Conservation (phyloP, 495 filamentous ascomycete species). For the Trichoderma gamsii region DNA sequence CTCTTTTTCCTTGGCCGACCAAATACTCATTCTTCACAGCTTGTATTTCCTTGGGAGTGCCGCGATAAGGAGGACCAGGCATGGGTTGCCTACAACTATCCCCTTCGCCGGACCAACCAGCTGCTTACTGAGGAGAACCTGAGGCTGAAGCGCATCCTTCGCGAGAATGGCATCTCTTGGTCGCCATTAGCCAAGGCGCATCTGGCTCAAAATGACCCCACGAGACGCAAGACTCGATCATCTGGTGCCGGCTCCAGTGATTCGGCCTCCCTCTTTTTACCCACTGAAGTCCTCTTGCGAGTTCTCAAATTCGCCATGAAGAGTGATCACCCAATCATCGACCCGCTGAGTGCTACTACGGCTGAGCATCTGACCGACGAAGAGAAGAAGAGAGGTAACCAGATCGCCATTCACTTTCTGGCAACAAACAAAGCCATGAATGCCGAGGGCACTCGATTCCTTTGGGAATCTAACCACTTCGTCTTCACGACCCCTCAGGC, state of each 20-base stretch:
- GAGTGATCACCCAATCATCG: conserved; percentile 39
- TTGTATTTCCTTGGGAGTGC: conserved; percentile 30
- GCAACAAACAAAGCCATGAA: conserved; percentile 38
- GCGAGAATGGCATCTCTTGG: conserved; percentile 36
- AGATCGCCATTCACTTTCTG: conserved; percentile 38
- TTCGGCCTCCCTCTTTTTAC: conserved; percentile 33
- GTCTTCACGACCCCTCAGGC: conserved; percentile 40
- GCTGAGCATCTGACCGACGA: conserved; percentile 26
- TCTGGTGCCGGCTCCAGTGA: conserved; percentile 15
- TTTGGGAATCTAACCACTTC: conserved; percentile 43
- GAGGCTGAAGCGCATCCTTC: conserved; percentile 34
- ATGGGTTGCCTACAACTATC: conserved; percentile 35
- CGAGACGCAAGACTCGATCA: conserved; percentile 10
- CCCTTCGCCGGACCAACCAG: conserved; percentile 30
- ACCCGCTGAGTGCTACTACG: conserved; percentile 37
- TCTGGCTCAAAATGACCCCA: conserved; percentile 19
- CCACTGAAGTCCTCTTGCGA: conserved; percentile 39
- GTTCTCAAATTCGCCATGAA: conserved; percentile 40
- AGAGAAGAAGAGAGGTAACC: conserved; percentile 31
- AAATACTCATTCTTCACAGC: conserved; percentile 13
- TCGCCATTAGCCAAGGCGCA: conserved; percentile 20
- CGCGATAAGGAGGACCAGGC: conserved; percentile 39
- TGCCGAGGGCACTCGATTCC: conserved; percentile 33
- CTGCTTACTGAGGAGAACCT: conserved; percentile 32
- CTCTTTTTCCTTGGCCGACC: background rate